phyloP scores from a whole-genome alignment of 1,284 basidiomycete species.

The Rhodotorula glutinis region DNA sequence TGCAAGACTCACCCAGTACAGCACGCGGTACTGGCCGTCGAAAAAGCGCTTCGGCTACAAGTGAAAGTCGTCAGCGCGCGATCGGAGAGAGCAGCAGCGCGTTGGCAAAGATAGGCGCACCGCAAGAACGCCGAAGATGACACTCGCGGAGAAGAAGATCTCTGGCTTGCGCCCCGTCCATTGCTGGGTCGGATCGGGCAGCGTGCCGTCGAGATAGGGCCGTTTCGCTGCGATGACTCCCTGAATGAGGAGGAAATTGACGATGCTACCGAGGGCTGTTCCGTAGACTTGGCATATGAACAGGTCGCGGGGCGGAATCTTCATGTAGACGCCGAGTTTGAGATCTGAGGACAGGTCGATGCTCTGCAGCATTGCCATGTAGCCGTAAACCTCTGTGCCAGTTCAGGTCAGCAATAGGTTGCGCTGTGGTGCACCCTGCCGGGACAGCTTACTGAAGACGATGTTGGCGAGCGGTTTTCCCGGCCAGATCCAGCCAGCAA shows the following conservation, averaged over 20 bases:
- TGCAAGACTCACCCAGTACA: slow-evolving; percentile 30
- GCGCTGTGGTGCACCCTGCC: neutral
- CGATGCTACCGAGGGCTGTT: slow-evolving; percentile 48
- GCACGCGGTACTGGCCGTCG: slow-evolving; percentile 45
- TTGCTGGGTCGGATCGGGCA: slow-evolving; percentile 49
- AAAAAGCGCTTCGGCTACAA: slow-evolving; percentile 48
- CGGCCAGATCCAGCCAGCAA: slow-evolving; percentile 50
- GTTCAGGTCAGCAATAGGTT: neutral
- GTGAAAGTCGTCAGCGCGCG: too few species aligned
- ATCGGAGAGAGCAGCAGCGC: too few species aligned
- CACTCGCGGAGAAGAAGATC: slow-evolving; percentile 33
- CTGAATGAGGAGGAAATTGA: slow-evolving; percentile 43
- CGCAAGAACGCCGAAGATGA: neutral
- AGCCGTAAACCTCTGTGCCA: slow-evolving; percentile 42
- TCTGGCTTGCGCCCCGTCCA: slow-evolving; percentile 45
- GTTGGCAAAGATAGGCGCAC: neutral
- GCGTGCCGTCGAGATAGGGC: slow-evolving; percentile 49
- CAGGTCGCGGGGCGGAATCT: slow-evolving; percentile 50
- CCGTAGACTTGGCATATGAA: slow-evolving; percentile 49
- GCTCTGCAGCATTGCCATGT: slow-evolving; percentile 45
- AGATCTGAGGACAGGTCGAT: slow-evolving; percentile 48
- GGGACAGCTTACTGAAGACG: neutral
- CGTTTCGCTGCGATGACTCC: slow-evolving; percentile 43
- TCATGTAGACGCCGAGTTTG: slow-evolving; percentile 48
- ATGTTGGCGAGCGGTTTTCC: slow-evolving; percentile 44